phyloP scores from a whole-genome alignment of 2,329 filamentous ascomycete species.

The Ophiostoma populinum region DNA sequence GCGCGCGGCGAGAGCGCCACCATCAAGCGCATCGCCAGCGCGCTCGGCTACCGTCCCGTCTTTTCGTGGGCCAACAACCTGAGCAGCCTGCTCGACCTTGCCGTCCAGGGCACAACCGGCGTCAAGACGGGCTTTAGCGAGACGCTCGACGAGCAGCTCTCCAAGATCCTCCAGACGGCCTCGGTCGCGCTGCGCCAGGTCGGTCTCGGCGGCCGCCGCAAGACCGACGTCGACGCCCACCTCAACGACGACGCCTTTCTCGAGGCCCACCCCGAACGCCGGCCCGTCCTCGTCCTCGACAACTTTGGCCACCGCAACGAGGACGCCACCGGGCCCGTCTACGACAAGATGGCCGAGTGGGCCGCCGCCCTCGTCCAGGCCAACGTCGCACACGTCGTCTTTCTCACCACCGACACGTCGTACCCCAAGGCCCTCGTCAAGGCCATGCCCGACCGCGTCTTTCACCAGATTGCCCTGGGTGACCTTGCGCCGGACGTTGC shows the following conservation, averaged over 20 bases:
- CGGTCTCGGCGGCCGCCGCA: conserved; percentile 50
- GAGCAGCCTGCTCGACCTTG: conserved; percentile 80
- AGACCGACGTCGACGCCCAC: conserved; percentile 33
- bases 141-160: conserved; percentile 73
- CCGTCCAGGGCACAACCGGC: conserved; percentile 82
- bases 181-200: conserved; percentile 63
- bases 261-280: conserved; percentile 69
- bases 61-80: conserved; percentile 96
- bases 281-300: conserved; percentile 76
- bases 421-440: conserved; percentile 78
- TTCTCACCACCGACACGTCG: conserved; percentile 77
- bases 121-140: conserved; percentile 91
- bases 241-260: conserved; percentile 74
- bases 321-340: conserved; percentile 42
- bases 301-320: conserved; percentile 75
- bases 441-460: conserved; percentile 77
- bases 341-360: conserved; percentile 77
- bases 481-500: conserved; percentile 77
- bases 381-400: conserved; percentile 86
- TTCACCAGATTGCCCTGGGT: conserved; percentile 69
- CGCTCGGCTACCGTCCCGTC: conserved; percentile 81
- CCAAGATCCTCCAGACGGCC: conserved; percentile 78
- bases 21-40: conserved; percentile 61
- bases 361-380: conserved; percentile 69
- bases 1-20: conserved; percentile 75